Evolutionary conservation across 1,284 basidiomycete species (phyloP).

Genomic region (Moesziomyces sp.): DNA sequence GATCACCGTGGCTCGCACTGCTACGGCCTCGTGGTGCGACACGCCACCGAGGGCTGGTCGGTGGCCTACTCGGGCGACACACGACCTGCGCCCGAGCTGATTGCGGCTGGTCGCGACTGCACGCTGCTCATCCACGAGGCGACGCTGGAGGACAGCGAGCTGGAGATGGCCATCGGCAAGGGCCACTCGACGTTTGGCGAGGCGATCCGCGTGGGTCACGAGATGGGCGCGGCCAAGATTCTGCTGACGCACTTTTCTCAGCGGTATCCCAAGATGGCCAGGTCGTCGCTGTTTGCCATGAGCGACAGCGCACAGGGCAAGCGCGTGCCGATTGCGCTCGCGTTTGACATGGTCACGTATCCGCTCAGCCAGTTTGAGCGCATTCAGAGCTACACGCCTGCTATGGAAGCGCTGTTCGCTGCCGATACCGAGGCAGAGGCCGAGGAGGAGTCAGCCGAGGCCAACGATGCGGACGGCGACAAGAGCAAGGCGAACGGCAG

Average conservation of each 20-base stretch:
- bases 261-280: slow-evolving; percentile 87
- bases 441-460: slow-evolving; percentile 42
- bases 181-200: slow-evolving; percentile 90
- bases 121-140: slow-evolving; percentile 94
- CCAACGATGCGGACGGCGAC: neutral
- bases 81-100: slow-evolving; percentile 78
- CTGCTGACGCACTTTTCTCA: slow-evolving; percentile 95
- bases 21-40: slow-evolving; percentile 69
- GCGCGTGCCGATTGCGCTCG: slow-evolving; percentile 72
- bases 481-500: slow-evolving; percentile 5
- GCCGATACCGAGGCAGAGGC: slow-evolving; percentile 75
- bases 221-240: slow-evolving; percentile 82
- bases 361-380: slow-evolving; percentile 83
- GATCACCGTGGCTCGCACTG: slow-evolving; percentile 31
- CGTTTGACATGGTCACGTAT: slow-evolving; percentile 82
- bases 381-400: slow-evolving; percentile 77
- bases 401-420: slow-evolving; percentile 76
- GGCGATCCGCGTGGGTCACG: slow-evolving; percentile 79
- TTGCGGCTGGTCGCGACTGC: slow-evolving; percentile 76
- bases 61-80: slow-evolving; percentile 84
- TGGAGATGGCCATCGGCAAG: slow-evolving; percentile 77
- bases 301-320: slow-evolving; percentile 5
- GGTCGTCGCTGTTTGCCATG: slow-evolving; percentile 57
- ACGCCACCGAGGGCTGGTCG: slow-evolving; percentile 66
- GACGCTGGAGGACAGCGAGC: slow-evolving; percentile 79